phyloP scores from a whole-genome alignment of 2,329 filamentous ascomycete genomes.

The Plectosphaerella plurivora region DNA sequence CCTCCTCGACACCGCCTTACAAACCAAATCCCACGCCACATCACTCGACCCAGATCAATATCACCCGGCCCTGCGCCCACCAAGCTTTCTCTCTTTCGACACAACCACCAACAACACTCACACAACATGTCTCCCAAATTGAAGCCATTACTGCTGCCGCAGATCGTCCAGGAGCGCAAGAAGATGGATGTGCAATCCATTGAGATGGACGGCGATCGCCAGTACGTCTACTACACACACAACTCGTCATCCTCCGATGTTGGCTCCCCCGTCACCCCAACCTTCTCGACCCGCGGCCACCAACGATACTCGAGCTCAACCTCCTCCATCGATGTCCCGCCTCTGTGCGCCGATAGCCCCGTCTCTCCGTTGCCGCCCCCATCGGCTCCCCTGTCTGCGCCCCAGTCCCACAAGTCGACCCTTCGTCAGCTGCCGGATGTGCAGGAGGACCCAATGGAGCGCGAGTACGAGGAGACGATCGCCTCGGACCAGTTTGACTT shows the following conservation, averaged over 20 bases:
- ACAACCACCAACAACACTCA: not conserved
- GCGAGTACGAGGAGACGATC: constrained; percentile 54
- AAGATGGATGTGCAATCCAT: constrained; percentile 30
- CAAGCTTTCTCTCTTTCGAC: too few relatives aligned
- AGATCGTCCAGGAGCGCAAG: constrained; percentile 46
- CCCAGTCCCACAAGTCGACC: constrained; percentile 40
- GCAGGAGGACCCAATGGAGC: constrained; percentile 74
- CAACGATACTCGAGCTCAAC: constrained; percentile 67
- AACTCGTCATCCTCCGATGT: constrained; percentile 62
- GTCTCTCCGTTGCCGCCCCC: not conserved
- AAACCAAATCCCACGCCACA: too few relatives aligned
- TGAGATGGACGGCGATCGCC: constrained; percentile 25
- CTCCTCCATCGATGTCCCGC: constrained; percentile 71
- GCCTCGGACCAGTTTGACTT: constrained; percentile 39
- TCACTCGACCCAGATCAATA: too few relatives aligned
- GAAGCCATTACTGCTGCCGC: constrained; percentile 49
- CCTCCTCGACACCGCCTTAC: too few relatives aligned
- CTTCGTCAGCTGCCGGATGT: constrained; percentile 75
- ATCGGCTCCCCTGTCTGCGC: constrained; percentile 4
- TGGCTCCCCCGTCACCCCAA: constrained; percentile 66
- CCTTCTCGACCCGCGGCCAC: constrained; percentile 62
- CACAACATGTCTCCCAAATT: constrained; percentile 41
- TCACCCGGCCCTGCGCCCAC: too few relatives aligned
- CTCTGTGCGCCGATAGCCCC: constrained; percentile 27
- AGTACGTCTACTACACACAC: constrained; percentile 38